These are phyloP conservation scores for Graphilbum ipis-grandicollis DNA, from an alignment of 2,329 filamentous ascomycete genomes.

Conservation along the genomic window DNA sequence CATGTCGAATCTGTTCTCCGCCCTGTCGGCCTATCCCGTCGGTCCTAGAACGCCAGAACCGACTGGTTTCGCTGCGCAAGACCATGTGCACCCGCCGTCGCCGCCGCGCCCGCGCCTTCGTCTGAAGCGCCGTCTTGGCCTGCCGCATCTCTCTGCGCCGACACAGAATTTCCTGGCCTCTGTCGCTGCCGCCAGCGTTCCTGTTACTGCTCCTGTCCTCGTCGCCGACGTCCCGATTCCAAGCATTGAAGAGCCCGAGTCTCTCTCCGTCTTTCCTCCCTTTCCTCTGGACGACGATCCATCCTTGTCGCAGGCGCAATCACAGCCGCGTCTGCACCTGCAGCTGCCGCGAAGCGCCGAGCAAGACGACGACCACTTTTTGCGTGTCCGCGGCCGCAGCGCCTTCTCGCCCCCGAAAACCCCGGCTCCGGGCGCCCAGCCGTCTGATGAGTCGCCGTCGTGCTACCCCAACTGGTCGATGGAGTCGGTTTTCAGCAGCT, in stretches of 20 bases:
- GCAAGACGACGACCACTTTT: conserved; percentile 11
- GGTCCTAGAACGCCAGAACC: conserved; percentile 37
- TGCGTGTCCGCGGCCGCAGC: conserved; percentile 18
- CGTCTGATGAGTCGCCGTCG: conserved; percentile 22
- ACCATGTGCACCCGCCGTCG: conserved; percentile 23
- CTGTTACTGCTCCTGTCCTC: too few species aligned
- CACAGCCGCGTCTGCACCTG: neutral
- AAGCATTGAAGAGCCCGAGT: conserved; percentile 41
- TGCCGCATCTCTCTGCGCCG: conserved; percentile 32
- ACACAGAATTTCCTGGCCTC: conserved; percentile 51
- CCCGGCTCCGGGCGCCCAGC: conserved; percentile 29
- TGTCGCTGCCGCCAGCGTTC: conserved; percentile 34
- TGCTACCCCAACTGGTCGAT: conserved; percentile 42
- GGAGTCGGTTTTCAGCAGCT: conserved; percentile 36
- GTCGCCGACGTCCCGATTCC: conserved; percentile 38
- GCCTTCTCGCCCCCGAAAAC: conserved; percentile 41
- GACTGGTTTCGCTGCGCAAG: conserved; percentile 13
- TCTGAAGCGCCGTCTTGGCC: conserved; percentile 37
- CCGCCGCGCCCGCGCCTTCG: conserved; percentile 35
- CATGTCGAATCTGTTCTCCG: conserved; percentile 28
- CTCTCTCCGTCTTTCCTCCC: conserved; percentile 16
- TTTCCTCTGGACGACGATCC: neutral
- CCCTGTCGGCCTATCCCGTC: conserved; percentile 21
- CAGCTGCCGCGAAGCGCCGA: conserved; percentile 6
- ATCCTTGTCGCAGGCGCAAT: neutral